These are phyloP conservation scores for Termitomyces sp. DNA, from an alignment of 768 basidiomycete genomes.

Conservation along the genomic window DNA sequence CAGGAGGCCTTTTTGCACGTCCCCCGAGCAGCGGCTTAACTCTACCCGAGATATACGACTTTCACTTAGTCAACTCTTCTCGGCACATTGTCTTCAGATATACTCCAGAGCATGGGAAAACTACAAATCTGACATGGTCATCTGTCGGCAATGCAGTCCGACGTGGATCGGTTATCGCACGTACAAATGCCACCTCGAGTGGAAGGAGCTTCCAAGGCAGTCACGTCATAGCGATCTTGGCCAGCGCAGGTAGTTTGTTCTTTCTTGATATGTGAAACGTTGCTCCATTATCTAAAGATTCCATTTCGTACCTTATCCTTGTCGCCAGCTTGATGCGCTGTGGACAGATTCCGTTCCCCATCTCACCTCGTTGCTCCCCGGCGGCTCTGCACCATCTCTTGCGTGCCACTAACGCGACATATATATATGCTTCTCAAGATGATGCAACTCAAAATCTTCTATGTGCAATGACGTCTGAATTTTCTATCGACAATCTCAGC, in stretches of 20 bases:
- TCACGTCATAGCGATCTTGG: not conserved
- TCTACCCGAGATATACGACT: not conserved
- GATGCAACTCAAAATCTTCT: conserved; percentile 17
- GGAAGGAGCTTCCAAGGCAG: not conserved
- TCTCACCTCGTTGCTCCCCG: conserved; percentile 2
- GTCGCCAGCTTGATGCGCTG: conserved; percentile 2
- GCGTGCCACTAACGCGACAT: not conserved
- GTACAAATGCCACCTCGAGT: not conserved
- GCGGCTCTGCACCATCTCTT: conserved; percentile 2
- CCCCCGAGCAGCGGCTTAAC: not conserved
- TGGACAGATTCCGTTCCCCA: conserved; percentile 2
- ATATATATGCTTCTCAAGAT: conserved; percentile 6
- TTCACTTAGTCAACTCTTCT: conserved; percentile 1
- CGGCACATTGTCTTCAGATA: not conserved
- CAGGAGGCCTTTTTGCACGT: not conserved
- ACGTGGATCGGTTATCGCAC: not conserved
- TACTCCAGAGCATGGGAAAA: not conserved
- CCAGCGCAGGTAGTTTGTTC: not conserved
- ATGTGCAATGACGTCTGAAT: conserved; percentile 14
- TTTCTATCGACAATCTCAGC: not conserved
- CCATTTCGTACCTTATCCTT: not conserved
- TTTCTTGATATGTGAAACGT: not conserved
- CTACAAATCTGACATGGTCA: not conserved
- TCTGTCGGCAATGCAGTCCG: not conserved
- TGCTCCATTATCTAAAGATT: not conserved